Conservation (phyloP, 768 basidiomycete genomes). For the Russula brevipes region DNA sequence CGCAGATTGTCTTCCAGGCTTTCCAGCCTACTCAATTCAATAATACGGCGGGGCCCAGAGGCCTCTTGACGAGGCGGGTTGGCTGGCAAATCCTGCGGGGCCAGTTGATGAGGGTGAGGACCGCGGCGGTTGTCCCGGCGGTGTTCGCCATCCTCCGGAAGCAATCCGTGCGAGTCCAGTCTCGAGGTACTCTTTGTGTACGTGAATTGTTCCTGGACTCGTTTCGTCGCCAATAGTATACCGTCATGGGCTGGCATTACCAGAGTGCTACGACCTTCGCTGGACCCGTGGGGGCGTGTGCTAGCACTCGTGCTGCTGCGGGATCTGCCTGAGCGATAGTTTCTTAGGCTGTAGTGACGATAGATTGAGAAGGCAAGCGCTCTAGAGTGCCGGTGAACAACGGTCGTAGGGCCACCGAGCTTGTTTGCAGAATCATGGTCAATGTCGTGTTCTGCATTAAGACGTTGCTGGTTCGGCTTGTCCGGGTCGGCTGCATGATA, state of each 20-base stretch:
- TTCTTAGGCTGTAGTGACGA: constrained; percentile 47
- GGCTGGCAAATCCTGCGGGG: constrained; percentile 1
- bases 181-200: constrained; percentile 28
- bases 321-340: constrained; percentile 18
- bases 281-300: constrained; percentile 17
- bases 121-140: constrained; percentile 2
- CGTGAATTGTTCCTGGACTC: constrained; percentile 64
- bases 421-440: constrained; percentile 43
- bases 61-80: background rate
- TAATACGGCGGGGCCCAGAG: background rate
- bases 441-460: constrained; percentile 53
- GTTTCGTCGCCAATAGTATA: constrained; percentile 65
- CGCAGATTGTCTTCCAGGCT: background rate
- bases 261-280: constrained; percentile 1
- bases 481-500: constrained; percentile 42
- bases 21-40: constrained; percentile 3
- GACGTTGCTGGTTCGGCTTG: constrained; percentile 63
- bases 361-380: constrained; percentile 76
- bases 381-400: constrained; percentile 79
- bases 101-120: background rate
- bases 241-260: constrained; percentile 25
- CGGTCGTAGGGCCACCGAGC: constrained; percentile 53
- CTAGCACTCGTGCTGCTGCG: constrained; percentile 26
- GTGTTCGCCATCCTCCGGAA: constrained; percentile 13
- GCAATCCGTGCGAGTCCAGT: constrained; percentile 7